Conservation (phyloP, 2,329 filamentous ascomycete species). For the Mycosphaerelloides madeirae region DNA sequence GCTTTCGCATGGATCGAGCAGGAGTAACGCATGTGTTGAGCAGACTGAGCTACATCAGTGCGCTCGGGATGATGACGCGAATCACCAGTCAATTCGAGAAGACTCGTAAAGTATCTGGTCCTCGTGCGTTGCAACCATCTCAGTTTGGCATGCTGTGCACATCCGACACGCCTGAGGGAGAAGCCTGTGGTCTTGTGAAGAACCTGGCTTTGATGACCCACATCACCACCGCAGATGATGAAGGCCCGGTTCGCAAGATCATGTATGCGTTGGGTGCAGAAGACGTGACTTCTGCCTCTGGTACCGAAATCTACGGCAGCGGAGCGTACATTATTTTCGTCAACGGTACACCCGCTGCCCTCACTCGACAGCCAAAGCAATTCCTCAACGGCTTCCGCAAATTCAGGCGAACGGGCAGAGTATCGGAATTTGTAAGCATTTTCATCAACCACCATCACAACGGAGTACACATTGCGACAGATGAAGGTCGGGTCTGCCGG, state of each 20-base stretch:
- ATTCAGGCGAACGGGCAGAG: slow-evolving; percentile 80
- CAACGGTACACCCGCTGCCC: slow-evolving; percentile 88
- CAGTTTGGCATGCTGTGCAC: slow-evolving; percentile 98
- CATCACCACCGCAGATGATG: slow-evolving; percentile 94
- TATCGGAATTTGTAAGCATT: slow-evolving; percentile 81
- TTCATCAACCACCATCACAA: slow-evolving; percentile 23
- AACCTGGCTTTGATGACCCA: slow-evolving; percentile 98
- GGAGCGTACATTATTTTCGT: slow-evolving; percentile 88
- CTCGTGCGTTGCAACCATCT: slow-evolving; percentile 90
- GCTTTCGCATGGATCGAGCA: slow-evolving; percentile 97
- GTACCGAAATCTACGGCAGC: slow-evolving; percentile 77
- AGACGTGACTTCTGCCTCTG: slow-evolving; percentile 73
- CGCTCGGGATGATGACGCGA: slow-evolving; percentile 98
- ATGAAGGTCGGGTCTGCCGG: slow-evolving; percentile 93
- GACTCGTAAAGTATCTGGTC: slow-evolving; percentile 92
- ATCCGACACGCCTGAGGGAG: slow-evolving; percentile 96
- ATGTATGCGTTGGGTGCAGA: slow-evolving; percentile 82
- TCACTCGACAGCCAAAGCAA: slow-evolving; percentile 78
- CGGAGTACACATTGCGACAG: slow-evolving; percentile 66
- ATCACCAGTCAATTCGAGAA: slow-evolving; percentile 99
- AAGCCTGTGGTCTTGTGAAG: slow-evolving; percentile 96
- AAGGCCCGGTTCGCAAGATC: slow-evolving; percentile 80
- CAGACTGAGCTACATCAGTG: slow-evolving; percentile 90
- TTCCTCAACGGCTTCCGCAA: slow-evolving; percentile 83
- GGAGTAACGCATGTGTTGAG: slow-evolving; percentile 96